A percentile compares a stretch with the other conserved stretches of the same genome.
These are phyloP conservation scores for Elsinoe necatrix DNA, from an alignment of 2,329 filamentous ascomycete genomes.

Conservation along the genomic window DNA sequence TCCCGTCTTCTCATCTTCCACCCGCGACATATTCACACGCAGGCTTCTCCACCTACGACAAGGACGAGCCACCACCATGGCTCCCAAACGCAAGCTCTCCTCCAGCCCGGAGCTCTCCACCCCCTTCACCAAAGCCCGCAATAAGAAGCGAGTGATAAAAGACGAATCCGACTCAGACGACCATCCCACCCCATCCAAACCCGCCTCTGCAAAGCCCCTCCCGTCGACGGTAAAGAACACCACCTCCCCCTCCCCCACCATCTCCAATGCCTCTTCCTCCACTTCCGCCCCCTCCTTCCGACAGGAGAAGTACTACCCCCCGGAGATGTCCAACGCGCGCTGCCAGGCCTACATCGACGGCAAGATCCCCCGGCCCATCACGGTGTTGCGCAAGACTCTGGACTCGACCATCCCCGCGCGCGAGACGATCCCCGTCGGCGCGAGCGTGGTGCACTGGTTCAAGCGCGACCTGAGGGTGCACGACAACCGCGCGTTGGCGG, in stretches of 20 bases:
- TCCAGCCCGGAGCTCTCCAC: conserved; percentile 27
- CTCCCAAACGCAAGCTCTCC: conserved; percentile 28
- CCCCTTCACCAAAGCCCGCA: conserved; percentile 18
- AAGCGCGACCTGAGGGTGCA: conserved; percentile 66
- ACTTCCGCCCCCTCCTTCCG: conserved; percentile 1
- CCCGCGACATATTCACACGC: neutral
- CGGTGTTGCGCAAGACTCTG: conserved; percentile 54
- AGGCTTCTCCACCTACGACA: neutral
- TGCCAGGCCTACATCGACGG: conserved; percentile 66
- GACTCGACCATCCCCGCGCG: conserved; percentile 51
- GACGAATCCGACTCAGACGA: neutral
- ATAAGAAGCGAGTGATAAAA: conserved; percentile 2
- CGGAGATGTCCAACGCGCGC: conserved; percentile 75
- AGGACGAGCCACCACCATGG: conserved; percentile 21
- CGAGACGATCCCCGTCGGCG: conserved; percentile 44
- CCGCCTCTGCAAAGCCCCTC: neutral
- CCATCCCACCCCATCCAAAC: neutral
- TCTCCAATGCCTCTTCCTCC: neutral
- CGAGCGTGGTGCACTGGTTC: conserved; percentile 80
- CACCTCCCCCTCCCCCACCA: neutral
- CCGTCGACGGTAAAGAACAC: neutral
- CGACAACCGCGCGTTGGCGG: conserved; percentile 64
- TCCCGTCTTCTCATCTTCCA: neutral
- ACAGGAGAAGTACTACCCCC: conserved; percentile 62
- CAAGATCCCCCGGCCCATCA: conserved; percentile 63